phyloP scores from a whole-genome alignment of 2,329 filamentous ascomycete genomes.

The Nemania diffusa region DNA sequence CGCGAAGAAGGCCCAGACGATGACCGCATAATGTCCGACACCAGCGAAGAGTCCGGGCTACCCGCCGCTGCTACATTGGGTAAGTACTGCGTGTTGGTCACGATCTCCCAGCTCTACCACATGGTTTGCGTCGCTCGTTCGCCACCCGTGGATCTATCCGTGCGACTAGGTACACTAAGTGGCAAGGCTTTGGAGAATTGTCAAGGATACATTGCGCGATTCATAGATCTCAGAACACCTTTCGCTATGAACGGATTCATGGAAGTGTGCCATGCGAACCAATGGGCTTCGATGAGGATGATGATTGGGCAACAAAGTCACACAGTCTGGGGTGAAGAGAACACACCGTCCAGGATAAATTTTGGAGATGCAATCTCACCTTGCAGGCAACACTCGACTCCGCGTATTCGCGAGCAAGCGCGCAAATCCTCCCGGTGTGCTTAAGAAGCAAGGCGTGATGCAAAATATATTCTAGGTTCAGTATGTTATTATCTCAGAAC shows the following conservation, averaged over 20 bases:
- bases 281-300: neutral
- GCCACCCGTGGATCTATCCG: conserved; percentile 24
- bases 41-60: conserved; percentile 1
- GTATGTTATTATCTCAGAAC: neutral
- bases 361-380: neutral
- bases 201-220: conserved; percentile 3
- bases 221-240: neutral
- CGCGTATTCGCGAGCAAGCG: neutral
- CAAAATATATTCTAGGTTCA: neutral
- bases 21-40: neutral
- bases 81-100: neutral
- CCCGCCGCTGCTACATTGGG: neutral
- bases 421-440: neutral
- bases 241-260: neutral
- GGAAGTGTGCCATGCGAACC: neutral
- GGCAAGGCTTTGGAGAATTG: conserved; percentile 1
- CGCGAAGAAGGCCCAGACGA: conserved; percentile 5
- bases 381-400: neutral
- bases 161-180: neutral
- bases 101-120: neutral
- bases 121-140: conserved; percentile 3
- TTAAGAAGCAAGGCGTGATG: neutral
- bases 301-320: neutral
- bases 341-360: neutral
- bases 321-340: neutral